phyloP scores from a whole-genome alignment of 805 yeast species.

The Ogataea thermomethanolica region DNA sequence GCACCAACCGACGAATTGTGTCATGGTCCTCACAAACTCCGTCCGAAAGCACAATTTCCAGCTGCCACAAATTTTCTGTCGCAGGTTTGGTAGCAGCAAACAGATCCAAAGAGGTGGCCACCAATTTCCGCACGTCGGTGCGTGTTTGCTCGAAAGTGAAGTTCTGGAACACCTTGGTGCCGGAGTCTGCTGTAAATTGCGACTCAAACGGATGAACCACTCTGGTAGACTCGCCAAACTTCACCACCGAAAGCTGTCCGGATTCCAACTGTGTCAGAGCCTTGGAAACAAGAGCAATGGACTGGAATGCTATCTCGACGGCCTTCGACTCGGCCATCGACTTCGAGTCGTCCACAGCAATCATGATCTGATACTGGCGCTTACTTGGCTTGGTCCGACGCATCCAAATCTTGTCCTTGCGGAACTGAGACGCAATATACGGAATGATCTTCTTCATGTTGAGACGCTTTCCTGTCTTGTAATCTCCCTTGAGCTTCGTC shows the following conservation, averaged over 20 bases:
- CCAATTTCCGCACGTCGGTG: conserved; percentile 78
- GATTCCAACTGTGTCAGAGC: conserved; percentile 92
- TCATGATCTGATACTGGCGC: conserved; percentile 96
- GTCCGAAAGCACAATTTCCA: conserved; percentile 89
- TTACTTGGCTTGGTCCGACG: conserved; percentile 96
- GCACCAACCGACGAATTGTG: conserved; percentile 73
- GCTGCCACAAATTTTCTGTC: conserved; percentile 77
- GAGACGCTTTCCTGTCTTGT: conserved; percentile 93
- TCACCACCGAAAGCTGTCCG: conserved; percentile 85
- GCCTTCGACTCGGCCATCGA: conserved; percentile 95
- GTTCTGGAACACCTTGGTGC: conserved; percentile 79
- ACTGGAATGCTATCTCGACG: conserved; percentile 88
- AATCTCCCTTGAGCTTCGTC: conserved; percentile 93
- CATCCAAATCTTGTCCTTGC: conserved; percentile 97
- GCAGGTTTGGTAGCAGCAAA: conserved; percentile 55
- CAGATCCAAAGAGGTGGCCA: conserved; percentile 65
- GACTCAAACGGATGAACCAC: conserved; percentile 88
- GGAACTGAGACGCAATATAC: conserved; percentile 94
- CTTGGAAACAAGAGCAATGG: conserved; percentile 89
- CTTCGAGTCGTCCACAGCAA: conserved; percentile 94
- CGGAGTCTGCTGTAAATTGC: conserved; percentile 80
- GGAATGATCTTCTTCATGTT: conserved; percentile 98
- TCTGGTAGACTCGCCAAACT: conserved; percentile 80
- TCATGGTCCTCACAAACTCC: conserved; percentile 97
- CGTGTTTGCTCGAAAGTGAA: conserved; percentile 86